phyloP scores from a whole-genome alignment of 176 grass and related monocot species.

The Otatea glauca region DNA sequence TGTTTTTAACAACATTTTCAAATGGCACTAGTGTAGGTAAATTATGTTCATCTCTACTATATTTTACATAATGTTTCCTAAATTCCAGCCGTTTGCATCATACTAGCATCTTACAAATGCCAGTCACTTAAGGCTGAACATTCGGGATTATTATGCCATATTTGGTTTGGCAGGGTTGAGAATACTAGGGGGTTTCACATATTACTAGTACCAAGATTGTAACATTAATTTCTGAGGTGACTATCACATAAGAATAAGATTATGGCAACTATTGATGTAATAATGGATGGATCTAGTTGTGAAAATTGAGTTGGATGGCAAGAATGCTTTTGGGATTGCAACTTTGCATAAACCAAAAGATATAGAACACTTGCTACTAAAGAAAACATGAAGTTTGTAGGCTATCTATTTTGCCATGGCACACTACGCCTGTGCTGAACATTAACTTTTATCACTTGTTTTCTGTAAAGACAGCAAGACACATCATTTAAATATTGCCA shows the following conservation, averaged over 20 bases:
- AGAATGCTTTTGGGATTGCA: slow-evolving; percentile 10
- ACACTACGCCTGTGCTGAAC: background rate
- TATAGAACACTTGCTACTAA: background rate
- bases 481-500: slow-evolving; percentile 29
- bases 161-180: slow-evolving; percentile 33
- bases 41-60: slow-evolving; percentile 31
- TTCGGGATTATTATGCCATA: background rate
- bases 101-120: slow-evolving; percentile 14
- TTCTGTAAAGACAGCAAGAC: slow-evolving; percentile 15
- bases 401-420: background rate
- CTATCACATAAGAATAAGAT: background rate
- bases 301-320: slow-evolving; percentile 1
- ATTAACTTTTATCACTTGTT: background rate
- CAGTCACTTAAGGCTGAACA: slow-evolving; percentile 4
- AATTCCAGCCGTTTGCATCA: slow-evolving; percentile 1
- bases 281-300: slow-evolving; percentile 13
- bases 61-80: slow-evolving; percentile 4
- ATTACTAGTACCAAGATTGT: slow-evolving; percentile 28
- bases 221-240: background rate
- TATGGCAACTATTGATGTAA: slow-evolving; percentile 14
- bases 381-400: slow-evolving; percentile 14
- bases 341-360: slow-evolving; percentile 3
- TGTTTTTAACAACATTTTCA: background rate
- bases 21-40: background rate
- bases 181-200: background rate